Evolutionary conservation across 495 filamentous ascomycete genomes (phyloP), one percentile per base, ranked within the genome.

Genomic region (Xylaria telfairii): DNA sequence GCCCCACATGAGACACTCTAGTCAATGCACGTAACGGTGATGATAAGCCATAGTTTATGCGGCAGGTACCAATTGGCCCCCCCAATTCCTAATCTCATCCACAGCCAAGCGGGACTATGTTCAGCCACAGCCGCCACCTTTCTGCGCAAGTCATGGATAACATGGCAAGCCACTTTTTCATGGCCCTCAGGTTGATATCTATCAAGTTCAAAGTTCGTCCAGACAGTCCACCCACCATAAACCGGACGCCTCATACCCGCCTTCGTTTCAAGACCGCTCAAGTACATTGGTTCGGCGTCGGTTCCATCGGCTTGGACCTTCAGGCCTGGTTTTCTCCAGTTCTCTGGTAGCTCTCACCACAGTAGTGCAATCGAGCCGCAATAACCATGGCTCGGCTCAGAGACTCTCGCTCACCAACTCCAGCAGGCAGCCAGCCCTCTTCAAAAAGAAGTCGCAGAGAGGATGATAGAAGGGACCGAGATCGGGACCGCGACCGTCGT

Each of bases 381-480:
- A 78, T 86, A 87, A 91, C 82, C 82, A 95, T 95, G 92, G 91
- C 92, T 91, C 92, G 92, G 87, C 92, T 89, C 88, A 91, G 88
- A 90, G 91, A 93, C 90, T 90, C 91, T 89, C 92, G 92, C 92
- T 94, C 92, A 94, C 92, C 92, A 92, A 93, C 92, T 89, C 92
- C 92, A 91, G 90, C 91, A 94, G 92, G 92, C 90, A 93, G 91
- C 86, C 90, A 92, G 78, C 89, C 87, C 82, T 91, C 90, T 76
- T 90, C 91, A 76, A 90, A 88, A 84, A 87, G 89, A 74, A 83
- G 78, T 75, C 91, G 90, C 78, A 89, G 91, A 87, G 91, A 93
- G 79, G 90, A 93, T 80, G 92, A 93, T 79, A 88, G 91, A 70
- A 89, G 88, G 81, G 90, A 93, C 72, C 84, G 85, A 78, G 84